Percentiles rank a stretch among this genome's conserved stretches.
These are phyloP conservation scores for Linanthus parryae DNA, from an alignment of 148 eudicot genomes.

Conservation along the genomic window DNA sequence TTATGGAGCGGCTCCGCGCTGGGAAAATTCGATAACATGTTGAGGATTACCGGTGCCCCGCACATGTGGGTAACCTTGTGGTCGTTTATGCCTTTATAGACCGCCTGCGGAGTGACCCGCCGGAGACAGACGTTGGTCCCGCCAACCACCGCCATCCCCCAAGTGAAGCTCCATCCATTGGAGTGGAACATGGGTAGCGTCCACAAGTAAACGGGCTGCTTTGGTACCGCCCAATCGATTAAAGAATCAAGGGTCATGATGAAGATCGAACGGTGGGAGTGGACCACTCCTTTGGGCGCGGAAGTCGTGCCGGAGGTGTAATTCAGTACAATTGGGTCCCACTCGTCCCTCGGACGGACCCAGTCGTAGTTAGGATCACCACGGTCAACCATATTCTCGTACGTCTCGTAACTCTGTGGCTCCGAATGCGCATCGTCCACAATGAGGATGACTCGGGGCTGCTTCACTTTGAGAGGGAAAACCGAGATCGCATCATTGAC, in stretches of 20 bases:
- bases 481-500: no score
- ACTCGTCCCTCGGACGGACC: constrained; percentile 15
- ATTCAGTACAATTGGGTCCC: constrained; percentile 26
- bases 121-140: constrained; percentile 57
- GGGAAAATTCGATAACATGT: constrained; percentile 33
- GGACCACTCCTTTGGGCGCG: constrained; percentile 27
- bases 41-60: constrained; percentile 55
- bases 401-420: no score
- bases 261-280: constrained; percentile 33
- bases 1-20: constrained; percentile 8
- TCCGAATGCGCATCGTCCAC: no score
- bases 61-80: constrained; percentile 54
- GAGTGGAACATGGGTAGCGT: constrained; percentile 41
- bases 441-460: no score
- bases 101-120: constrained; percentile 30
- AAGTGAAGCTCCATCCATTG: constrained; percentile 50
- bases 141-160: constrained; percentile 63
- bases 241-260: constrained; percentile 21
- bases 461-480: no score
- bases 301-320: constrained; percentile 43
- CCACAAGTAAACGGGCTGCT: constrained; percentile 22
- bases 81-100: constrained; percentile 27
- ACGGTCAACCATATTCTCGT: no score
- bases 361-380: no score
- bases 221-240: constrained; percentile 10